Conservation (phyloP, 2,329 filamentous ascomycete genomes). For the Trichoderma sp. region DNA sequence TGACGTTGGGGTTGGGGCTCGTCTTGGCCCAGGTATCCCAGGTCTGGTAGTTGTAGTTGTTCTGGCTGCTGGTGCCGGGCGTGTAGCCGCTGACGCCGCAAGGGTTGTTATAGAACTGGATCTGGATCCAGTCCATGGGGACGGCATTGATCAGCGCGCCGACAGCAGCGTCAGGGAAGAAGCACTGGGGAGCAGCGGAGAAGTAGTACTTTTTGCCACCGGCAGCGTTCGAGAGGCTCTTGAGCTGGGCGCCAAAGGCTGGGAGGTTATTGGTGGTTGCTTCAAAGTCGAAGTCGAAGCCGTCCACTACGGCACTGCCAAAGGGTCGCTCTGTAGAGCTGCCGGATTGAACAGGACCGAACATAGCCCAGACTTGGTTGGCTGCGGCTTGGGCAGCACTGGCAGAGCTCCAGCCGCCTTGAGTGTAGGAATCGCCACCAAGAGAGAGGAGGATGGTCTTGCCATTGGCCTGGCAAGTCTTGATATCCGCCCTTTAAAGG, state of each 20-base stretch:
- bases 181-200: constrained; percentile 69
- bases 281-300: constrained; percentile 80
- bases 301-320: constrained; percentile 66
- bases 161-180: constrained; percentile 65
- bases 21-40: constrained; percentile 70
- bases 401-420: constrained; percentile 65
- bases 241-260: constrained; percentile 62
- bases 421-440: constrained; percentile 70
- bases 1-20: constrained; percentile 62
- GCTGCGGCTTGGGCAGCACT: constrained; percentile 59
- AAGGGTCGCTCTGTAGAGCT: constrained; percentile 64
- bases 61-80: constrained; percentile 48
- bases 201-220: constrained; percentile 63
- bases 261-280: constrained; percentile 61
- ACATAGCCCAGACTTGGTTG: constrained; percentile 69
- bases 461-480: constrained; percentile 62
- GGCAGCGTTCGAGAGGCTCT: constrained; percentile 57
- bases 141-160: constrained; percentile 61
- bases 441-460: constrained; percentile 76
- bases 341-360: constrained; percentile 59
- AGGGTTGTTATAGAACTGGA: constrained; percentile 73
- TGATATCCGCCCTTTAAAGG: constrained; percentile 51
- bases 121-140: constrained; percentile 62
- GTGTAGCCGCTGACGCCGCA: constrained; percentile 62
- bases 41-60: constrained; percentile 63